Percentiles rank a stretch among this genome's conserved stretches.
phyloP scores from a whole-genome alignment of 2,329 filamentous ascomycete species.

The Aspergillus pseudoglaucus region DNA sequence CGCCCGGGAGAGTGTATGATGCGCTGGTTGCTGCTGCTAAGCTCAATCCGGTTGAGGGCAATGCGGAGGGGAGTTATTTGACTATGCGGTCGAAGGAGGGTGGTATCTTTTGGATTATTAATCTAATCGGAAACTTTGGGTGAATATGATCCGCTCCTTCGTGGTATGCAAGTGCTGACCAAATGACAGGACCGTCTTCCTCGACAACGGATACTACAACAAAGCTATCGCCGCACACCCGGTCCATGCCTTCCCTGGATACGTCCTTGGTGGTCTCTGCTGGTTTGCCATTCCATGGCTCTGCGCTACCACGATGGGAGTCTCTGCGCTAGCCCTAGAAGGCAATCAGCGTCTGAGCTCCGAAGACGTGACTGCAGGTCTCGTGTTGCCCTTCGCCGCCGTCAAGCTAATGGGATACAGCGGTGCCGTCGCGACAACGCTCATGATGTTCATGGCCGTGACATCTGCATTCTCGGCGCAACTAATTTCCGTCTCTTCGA shows the following conservation, averaged over 20 bases:
- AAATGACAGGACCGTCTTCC: slow-evolving; percentile 59
- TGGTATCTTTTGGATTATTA: slow-evolving; percentile 86
- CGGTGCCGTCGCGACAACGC: slow-evolving; percentile 68
- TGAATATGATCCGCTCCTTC: too few species aligned
- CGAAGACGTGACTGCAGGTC: slow-evolving; percentile 70
- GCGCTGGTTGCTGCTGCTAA: slow-evolving; percentile 62
- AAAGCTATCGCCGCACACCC: slow-evolving; percentile 86
- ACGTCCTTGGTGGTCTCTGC: slow-evolving; percentile 75
- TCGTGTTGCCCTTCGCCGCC: slow-evolving; percentile 79
- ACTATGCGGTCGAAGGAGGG: slow-evolving; percentile 80
- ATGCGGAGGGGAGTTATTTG: slow-evolving; percentile 73
- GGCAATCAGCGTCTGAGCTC: slow-evolving; percentile 65
- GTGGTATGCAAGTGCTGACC: slow-evolving; percentile 7
- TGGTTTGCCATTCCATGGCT: slow-evolving; percentile 96
- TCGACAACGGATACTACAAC: slow-evolving; percentile 85
- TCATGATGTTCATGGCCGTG: slow-evolving; percentile 86
- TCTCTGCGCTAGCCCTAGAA: slow-evolving; percentile 74
- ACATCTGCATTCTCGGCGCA: slow-evolving; percentile 78
- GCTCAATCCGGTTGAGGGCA: slow-evolving; percentile 69
- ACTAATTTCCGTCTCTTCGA: slow-evolving; percentile 79
- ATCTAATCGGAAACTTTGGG: slow-evolving; percentile 72
- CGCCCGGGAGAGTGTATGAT: slow-evolving; percentile 71
- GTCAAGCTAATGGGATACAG: slow-evolving; percentile 76
- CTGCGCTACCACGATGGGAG: slow-evolving; percentile 79
- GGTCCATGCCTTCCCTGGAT: slow-evolving; percentile 78